These are phyloP conservation scores for Apophysomyces ossiformis DNA, from an alignment of 371 early-diverging fungal species.

Conservation along the genomic window DNA sequence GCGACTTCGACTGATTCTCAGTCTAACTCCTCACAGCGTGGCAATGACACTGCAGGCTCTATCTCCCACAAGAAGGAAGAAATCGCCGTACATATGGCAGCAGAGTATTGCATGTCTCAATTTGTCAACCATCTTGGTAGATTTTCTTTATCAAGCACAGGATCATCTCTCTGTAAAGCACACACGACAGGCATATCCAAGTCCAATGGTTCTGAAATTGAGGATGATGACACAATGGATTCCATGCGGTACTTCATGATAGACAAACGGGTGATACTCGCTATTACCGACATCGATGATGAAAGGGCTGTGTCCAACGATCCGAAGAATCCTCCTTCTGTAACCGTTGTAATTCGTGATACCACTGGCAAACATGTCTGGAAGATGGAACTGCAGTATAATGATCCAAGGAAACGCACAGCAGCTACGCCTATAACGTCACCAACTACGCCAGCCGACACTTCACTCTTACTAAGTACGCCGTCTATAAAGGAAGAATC, in stretches of 20 bases:
- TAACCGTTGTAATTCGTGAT: slow-evolving; percentile 66
- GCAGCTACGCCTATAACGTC: slow-evolving; percentile 17
- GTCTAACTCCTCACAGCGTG: slow-evolving; percentile 2
- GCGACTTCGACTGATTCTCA: slow-evolving; percentile 15
- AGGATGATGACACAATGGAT: slow-evolving; percentile 23
- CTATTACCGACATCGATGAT: slow-evolving; percentile 41
- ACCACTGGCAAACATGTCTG: slow-evolving; percentile 75
- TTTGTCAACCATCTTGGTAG: slow-evolving; percentile 73
- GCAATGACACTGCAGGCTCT: not conserved
- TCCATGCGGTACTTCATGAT: slow-evolving; percentile 70
- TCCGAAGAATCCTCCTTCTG: slow-evolving; percentile 37
- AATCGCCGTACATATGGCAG: slow-evolving; percentile 71
- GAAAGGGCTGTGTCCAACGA: slow-evolving; percentile 13
- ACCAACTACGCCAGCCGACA: not conserved
- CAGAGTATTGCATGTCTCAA: slow-evolving; percentile 75
- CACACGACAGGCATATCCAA: slow-evolving; percentile 60
- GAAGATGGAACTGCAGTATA: slow-evolving; percentile 60
- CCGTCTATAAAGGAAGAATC: slow-evolving; percentile 14
- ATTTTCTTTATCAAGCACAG: slow-evolving; percentile 65
- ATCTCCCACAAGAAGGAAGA: slow-evolving; percentile 42
- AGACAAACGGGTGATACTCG: slow-evolving; percentile 69
- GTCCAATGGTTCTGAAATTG: slow-evolving; percentile 15
- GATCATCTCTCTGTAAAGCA: slow-evolving; percentile 60
- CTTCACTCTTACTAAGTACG: slow-evolving; percentile 3
- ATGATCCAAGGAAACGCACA: slow-evolving; percentile 27